Conservation (phyloP, 306 rosid species). For the Cucumis melo region DNA sequence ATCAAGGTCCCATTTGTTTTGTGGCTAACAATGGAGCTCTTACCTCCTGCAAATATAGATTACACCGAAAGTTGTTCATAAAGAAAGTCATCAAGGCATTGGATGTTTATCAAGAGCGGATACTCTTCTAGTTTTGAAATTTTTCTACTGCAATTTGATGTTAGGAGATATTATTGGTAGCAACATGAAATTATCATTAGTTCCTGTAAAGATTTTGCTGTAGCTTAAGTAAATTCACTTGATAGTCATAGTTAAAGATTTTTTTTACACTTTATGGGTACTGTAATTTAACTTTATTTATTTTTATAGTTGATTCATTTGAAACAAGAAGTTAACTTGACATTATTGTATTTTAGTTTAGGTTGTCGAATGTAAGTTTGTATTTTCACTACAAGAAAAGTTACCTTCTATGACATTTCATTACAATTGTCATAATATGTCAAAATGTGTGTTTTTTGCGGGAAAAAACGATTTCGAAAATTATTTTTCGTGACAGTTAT, state of each 20-base stretch:
- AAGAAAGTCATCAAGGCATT: conserved; percentile 61
- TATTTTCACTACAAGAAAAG: too few species aligned
- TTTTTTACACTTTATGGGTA: too few species aligned
- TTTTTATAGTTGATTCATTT: too few species aligned
- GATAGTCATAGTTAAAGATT: not conserved
- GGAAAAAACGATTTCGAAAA: too few species aligned
- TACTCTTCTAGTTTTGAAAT: conserved; percentile 35
- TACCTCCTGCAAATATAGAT: conserved; percentile 49
- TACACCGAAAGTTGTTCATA: conserved; percentile 61
- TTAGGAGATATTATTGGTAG: not conserved
- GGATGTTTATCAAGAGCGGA: conserved; percentile 63
- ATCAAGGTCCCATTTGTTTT: not conserved
- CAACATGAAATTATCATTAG: not conserved
- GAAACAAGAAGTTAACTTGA: too few species aligned
- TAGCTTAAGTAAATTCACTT: not conserved
- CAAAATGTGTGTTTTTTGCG: too few species aligned
- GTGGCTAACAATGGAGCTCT: not conserved
- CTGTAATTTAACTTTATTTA: too few species aligned
- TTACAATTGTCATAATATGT: too few species aligned
- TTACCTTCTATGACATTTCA: too few species aligned
- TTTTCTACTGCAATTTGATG: not conserved
- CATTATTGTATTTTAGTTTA: too few species aligned
- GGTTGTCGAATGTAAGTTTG: too few species aligned
- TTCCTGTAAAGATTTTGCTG: not conserved
- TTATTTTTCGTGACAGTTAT: too few species aligned